These are phyloP conservation scores for Boletellus deceptivus DNA, from an alignment of 1,284 basidiomycete species.

Conservation along the genomic window DNA sequence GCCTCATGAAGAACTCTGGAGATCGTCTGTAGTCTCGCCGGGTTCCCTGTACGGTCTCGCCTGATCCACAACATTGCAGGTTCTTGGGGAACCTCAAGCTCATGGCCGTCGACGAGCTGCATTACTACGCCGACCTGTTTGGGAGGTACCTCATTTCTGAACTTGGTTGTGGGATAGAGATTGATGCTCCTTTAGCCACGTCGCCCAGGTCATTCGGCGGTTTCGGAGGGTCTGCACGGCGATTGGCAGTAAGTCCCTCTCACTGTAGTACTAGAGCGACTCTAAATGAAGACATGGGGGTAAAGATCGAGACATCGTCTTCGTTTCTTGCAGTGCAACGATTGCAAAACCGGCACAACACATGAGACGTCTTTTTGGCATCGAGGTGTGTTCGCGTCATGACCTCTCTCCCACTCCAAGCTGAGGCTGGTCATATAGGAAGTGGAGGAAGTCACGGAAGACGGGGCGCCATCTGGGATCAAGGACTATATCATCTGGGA, in stretches of 20 bases:
- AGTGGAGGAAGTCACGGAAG: slow-evolving; percentile 71
- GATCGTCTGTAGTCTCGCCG: slow-evolving; percentile 46
- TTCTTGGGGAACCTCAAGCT: slow-evolving; percentile 76
- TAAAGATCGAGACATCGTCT: slow-evolving; percentile 58
- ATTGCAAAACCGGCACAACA: slow-evolving; percentile 77
- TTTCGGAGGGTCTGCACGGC: slow-evolving; percentile 81
- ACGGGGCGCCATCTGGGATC: slow-evolving; percentile 80
- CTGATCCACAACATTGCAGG: slow-evolving; percentile 35
- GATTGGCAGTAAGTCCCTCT: slow-evolving; percentile 70
- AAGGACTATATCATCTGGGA: slow-evolving; percentile 85
- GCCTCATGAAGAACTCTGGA: slow-evolving; percentile 83
- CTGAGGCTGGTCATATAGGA: slow-evolving; percentile 34
- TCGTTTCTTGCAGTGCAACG: slow-evolving; percentile 89
- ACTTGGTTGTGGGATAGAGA: too few relatives aligned
- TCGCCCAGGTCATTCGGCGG: slow-evolving; percentile 75
- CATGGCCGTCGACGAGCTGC: slow-evolving; percentile 83
- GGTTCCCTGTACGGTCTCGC: neutral
- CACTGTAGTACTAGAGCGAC: neutral
- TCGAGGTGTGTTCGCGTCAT: slow-evolving; percentile 40
- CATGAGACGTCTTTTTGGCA: slow-evolving; percentile 74
- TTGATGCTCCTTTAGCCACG: slow-evolving; percentile 51
- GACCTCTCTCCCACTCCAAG: neutral
- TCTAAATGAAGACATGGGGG: neutral
- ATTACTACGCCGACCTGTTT: slow-evolving; percentile 73
- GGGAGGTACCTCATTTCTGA: slow-evolving; percentile 52